Conservation (phyloP, 345 rosid genomes). For the Hirschfeldia incana region DNA sequence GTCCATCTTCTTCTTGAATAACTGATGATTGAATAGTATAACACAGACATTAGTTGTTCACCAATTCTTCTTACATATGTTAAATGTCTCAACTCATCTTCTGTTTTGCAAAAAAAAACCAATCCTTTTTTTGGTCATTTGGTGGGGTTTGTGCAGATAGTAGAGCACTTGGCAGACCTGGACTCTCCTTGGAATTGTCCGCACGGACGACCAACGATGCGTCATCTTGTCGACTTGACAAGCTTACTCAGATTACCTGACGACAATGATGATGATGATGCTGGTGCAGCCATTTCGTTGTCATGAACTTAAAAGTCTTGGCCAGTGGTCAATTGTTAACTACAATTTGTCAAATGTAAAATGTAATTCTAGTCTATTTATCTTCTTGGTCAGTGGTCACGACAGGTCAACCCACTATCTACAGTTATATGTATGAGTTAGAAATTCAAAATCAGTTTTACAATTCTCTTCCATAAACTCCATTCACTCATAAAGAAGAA, state of each 20-base stretch:
- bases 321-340: neutral
- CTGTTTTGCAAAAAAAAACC: neutral
- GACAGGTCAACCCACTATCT: neutral
- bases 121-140: neutral
- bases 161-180: constrained; percentile 72
- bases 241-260: constrained; percentile 42
- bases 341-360: neutral
- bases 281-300: constrained; percentile 19
- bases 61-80: neutral
- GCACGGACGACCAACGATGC: constrained; percentile 98
- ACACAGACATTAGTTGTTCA: neutral
- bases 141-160: constrained; percentile 51
- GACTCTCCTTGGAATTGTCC: constrained; percentile 99
- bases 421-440: neutral
- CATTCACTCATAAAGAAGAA: neutral
- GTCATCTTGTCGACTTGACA: constrained; percentile 84
- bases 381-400: constrained; percentile 5
- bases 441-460: neutral
- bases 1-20: neutral
- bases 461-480: neutral
- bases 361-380: neutral
- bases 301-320: constrained; percentile 5
- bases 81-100: neutral
- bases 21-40: neutral
- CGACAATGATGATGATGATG: constrained; percentile 26